Base-by-base conservation (phyloP, 1,284 basidiomycete species). In the Quambalaria eucalypti region DNA sequence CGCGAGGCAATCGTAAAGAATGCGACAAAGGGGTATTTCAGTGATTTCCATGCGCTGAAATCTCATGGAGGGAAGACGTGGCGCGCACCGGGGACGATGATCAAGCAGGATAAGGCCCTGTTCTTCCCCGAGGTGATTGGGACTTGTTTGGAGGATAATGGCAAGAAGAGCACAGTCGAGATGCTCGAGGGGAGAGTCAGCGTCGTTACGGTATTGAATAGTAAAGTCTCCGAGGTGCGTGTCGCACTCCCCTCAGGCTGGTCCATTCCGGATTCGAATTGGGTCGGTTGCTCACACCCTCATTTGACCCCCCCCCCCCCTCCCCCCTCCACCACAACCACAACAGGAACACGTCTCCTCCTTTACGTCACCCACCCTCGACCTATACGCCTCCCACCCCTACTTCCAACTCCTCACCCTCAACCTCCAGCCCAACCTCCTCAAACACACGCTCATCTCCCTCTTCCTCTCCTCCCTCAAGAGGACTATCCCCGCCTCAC, bases 121-220 rank as follows among this genome's bases (percentile, higher is more conserved):
- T 97, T 89, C 77, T 87, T 97, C 55, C 93, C 93, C 1, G 84
- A 93, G 65, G 83, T 98, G n/a, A 76, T 78, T 1, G 93, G 95
- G 0, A 85, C 83, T 44, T 80, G 83, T 21, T 66, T 82, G 2
- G 74, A 87, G 61, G 80, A 81, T 42, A 77, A 80, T n/a, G 71
- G 76, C 12, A 82, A 80, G 52, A 81, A 81, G 21, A 84, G 90
- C 72, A 96, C 91, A 1, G 87, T 89, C 0, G 81, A 84, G 23
- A 77, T 96, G 65, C 84, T 87, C 52, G 79, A 79, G 31, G 87
- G 86, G 10, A 86, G 84, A 60, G 82, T 95, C 50, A 86, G 86
- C 6, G 78, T 96, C 1, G 80, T 98, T 26, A 80, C 86, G 2
- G 83, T 97, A 72, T 78, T 93, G 19, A 85, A 84, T 7, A 90